Base-by-base conservation (phyloP, 1,284 basidiomycete genomes). In the Phaffia rhodozyma region DNA sequence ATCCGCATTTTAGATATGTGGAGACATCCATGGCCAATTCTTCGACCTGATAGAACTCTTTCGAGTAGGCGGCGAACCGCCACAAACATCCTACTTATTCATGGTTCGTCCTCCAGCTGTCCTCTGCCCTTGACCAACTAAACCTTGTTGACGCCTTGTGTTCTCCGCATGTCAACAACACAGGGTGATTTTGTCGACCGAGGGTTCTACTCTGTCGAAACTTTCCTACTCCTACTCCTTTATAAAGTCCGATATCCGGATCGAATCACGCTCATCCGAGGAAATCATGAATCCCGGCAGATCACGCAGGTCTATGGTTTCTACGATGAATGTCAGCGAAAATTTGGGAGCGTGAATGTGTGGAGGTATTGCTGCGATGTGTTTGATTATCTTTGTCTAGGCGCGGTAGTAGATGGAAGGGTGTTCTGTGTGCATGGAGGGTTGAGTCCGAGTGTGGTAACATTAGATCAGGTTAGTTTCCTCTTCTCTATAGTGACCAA, bases 251-350 rank as follows among this genome's bases (percentile, higher is more conserved):
- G 89, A 73, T 94, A 93, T 76, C 93, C 93, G 7, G 90, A 96
- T 74, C 85, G 85, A 69, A 86, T 97, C 64, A 96, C 91, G 0
- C 78, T 97, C 3, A 79, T 97, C 16, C 81, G 93, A 66, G 93
- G 93, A 55, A 97, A 97, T 75, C 94, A 97, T 73, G 94, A 97
- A 75, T 89, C 86, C 71, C 79, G 94, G 69, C 93, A 97, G 74
- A 97, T 97, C 70, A 97, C 94, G 1, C 93, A 97, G 60, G 93
- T 97, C 1, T 97, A 97, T 69, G 93, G 93, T 20, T 97, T 97
- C 76, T 97, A 97, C 73, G 91, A 96, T 73, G 92, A 97, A 76
- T 96, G 92, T 71, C 91, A 93, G 76, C 87, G 91, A 75, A 97
- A 96, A 75, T 97, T 96, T 74, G 92, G 93, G 32, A 91, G 86